Evolutionary conservation across 768 basidiomycete genomes (phyloP).

Genomic region (Inosperma sp.): DNA sequence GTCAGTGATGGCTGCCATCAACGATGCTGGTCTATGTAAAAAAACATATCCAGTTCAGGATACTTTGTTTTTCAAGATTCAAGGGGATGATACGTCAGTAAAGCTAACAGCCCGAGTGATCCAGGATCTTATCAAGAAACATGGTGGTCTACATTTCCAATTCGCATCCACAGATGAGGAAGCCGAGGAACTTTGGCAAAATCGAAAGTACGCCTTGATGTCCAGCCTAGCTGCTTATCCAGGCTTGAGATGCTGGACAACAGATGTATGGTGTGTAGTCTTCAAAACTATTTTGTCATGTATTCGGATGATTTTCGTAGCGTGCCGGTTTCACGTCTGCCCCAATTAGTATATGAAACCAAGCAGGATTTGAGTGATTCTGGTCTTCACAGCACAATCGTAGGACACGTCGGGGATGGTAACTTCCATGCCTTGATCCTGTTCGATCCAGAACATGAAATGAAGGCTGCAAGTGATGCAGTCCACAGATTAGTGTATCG

Average conservation of each 20-base stretch:
- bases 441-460: constrained; percentile 56
- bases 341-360: constrained; percentile 70
- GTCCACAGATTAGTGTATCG: constrained; percentile 69
- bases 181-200: constrained; percentile 75
- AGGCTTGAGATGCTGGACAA: constrained; percentile 72
- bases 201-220: constrained; percentile 79
- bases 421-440: constrained; percentile 53
- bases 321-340: constrained; percentile 66
- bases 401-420: constrained; percentile 80
- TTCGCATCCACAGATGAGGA: constrained; percentile 74
- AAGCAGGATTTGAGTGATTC: constrained; percentile 66
- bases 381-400: constrained; percentile 61
- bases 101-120: constrained; percentile 55
- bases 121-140: constrained; percentile 56
- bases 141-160: constrained; percentile 64
- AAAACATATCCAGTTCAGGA: constrained; percentile 65
- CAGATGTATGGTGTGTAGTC: constrained; percentile 77
- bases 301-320: constrained; percentile 25
- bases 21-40: constrained; percentile 57
- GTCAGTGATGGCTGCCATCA: constrained; percentile 74
- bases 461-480: constrained; percentile 48
- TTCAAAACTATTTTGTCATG: not conserved
- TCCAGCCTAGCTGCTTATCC: constrained; percentile 62
- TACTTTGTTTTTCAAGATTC: constrained; percentile 89
- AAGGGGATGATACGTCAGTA: constrained; percentile 63